Evolutionary conservation across 768 basidiomycete species (phyloP).

Genomic region (Rickenella mellea): DNA sequence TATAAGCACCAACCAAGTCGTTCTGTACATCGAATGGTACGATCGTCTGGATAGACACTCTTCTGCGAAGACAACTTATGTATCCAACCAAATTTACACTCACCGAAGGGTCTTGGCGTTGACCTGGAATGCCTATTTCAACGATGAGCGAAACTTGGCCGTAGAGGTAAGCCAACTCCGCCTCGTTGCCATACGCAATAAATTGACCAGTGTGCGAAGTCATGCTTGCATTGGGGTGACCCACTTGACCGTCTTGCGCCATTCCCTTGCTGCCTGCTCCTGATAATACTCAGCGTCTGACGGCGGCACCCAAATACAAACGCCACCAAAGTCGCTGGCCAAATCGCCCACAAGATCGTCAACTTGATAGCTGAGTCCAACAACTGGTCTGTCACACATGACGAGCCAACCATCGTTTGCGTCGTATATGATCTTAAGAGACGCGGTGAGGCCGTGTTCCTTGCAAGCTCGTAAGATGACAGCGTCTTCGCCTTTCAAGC

Average conservation of each 20-base stretch:
- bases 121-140: too few species aligned
- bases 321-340: constrained; percentile 3
- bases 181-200: constrained; percentile 14
- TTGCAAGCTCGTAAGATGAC: constrained; percentile 14
- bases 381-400: not conserved
- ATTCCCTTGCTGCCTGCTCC: too few species aligned
- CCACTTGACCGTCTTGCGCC: constrained; percentile 1
- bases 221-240: constrained; percentile 9
- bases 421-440: constrained; percentile 15
- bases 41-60: too few species aligned
- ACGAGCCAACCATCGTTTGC: not conserved
- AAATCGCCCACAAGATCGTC: not conserved
- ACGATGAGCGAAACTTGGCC: constrained; percentile 12
- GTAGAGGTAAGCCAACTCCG: constrained; percentile 8
- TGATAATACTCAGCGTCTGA: too few species aligned
- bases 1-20: too few species aligned
- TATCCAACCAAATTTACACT: too few species aligned
- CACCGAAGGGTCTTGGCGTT: too few species aligned
- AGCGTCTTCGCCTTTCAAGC: constrained; percentile 22
- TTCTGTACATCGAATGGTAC: too few species aligned
- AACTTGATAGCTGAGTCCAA: too few species aligned
- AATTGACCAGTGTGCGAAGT: constrained; percentile 4
- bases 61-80: too few species aligned
- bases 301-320: too few species aligned
- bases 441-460: constrained; percentile 9